phyloP scores from a whole-genome alignment of 129 eudicot genomes.

The Centrapalus pauciflorus region DNA sequence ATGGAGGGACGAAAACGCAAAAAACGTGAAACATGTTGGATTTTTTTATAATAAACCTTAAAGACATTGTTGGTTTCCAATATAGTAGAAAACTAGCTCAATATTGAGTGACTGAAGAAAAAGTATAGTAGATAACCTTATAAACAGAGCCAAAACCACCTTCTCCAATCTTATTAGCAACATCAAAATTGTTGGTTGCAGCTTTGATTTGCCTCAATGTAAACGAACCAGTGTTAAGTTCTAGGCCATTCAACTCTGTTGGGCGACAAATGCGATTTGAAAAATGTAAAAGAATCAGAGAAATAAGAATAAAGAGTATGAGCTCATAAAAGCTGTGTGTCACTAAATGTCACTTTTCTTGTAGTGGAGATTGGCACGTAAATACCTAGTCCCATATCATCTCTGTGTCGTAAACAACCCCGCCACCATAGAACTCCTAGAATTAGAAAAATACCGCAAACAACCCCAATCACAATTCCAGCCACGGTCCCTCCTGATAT shows the following conservation, averaged over 20 bases:
- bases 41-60: too few species aligned
- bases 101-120: neutral
- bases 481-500: conserved; percentile 37
- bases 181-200: conserved; percentile 59
- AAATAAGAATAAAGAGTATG: neutral
- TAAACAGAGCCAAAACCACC: conserved; percentile 79
- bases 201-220: conserved; percentile 58
- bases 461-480: conserved; percentile 51
- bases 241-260: conserved; percentile 48
- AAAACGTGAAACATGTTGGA: too few species aligned
- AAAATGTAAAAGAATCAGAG: neutral
- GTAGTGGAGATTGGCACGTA: too few species aligned
- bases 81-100: neutral
- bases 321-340: too few species aligned
- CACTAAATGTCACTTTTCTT: too few species aligned
- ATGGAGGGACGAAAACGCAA: too few species aligned
- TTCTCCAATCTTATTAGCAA: conserved; percentile 68
- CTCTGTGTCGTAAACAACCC: conserved; percentile 30
- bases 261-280: neutral
- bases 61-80: neutral
- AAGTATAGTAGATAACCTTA: conserved; percentile 36
- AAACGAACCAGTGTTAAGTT: conserved; percentile 46
- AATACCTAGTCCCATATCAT: conserved; percentile 34
- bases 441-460: conserved; percentile 26
- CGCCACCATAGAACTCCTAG: conserved; percentile 52